A percentile compares a stretch with the other conserved stretches of the same genome.
Evolutionary conservation across 2,329 filamentous ascomycete genomes (phyloP).

Genomic region (Monosporascus sp.): DNA sequence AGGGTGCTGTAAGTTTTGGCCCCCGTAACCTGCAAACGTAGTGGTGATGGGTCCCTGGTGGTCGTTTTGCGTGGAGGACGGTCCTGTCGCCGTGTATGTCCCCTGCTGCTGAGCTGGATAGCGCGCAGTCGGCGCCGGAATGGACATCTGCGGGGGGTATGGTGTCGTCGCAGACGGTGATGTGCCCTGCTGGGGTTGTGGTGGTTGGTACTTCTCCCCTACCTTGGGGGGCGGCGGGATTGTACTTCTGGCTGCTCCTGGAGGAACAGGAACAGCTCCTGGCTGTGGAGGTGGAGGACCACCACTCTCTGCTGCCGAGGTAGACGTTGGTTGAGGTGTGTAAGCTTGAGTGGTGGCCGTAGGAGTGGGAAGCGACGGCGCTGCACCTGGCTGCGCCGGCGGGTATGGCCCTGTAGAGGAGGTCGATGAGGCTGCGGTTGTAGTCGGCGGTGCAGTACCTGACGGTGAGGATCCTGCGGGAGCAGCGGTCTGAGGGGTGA

Average conservation of each 20-base stretch:
- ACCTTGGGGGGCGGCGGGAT: constrained; percentile 48
- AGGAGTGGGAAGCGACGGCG: constrained; percentile 36
- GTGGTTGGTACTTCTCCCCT: constrained; percentile 36
- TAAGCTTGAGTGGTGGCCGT: constrained; percentile 33
- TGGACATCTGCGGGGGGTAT: constrained; percentile 44
- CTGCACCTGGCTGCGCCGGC: constrained; percentile 42
- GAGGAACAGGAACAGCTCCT: constrained; percentile 45
- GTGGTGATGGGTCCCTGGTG: constrained; percentile 23
- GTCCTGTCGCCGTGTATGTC: constrained; percentile 34
- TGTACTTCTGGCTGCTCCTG: constrained; percentile 21
- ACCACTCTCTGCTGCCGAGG: constrained; percentile 25
- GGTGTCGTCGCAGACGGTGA: constrained; percentile 25
- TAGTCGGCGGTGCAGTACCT: constrained; percentile 20
- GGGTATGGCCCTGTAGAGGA: constrained; percentile 24
- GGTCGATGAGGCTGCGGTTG: constrained; percentile 12
- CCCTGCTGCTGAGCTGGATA: constrained; percentile 37
- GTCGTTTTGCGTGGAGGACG: constrained; percentile 24
- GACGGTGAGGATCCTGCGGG: constrained; percentile 25
- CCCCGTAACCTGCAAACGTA: constrained; percentile 18
- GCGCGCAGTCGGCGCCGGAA: constrained; percentile 39
- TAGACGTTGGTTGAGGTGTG: constrained; percentile 37
- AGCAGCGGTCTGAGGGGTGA: constrained; percentile 23
- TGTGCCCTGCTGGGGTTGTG: constrained; percentile 25
- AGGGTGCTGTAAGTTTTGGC: constrained; percentile 36
- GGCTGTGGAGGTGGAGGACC: constrained; percentile 52